Evolutionary conservation across 345 rosid species (phyloP), one percentile per base, ranked within the genome.

Genomic region (Citrus hindsii): DNA sequence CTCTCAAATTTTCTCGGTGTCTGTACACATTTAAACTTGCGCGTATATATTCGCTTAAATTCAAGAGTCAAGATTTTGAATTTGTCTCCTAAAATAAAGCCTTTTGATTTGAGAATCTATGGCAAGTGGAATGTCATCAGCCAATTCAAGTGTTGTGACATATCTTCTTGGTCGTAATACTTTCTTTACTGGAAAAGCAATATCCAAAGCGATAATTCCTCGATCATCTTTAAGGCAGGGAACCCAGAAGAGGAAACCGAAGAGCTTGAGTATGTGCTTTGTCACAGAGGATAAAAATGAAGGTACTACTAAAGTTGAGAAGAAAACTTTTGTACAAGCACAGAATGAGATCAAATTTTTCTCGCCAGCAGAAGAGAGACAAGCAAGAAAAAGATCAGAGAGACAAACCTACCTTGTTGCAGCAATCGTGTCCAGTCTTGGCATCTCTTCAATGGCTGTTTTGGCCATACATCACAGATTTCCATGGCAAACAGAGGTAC

Each of bases 401-500:
- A 83, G 90, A 82, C 64, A 42, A 9, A 79, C 90, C 37, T 89
- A 91, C 76, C 82, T 91, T 3, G 80, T 89, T 33, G 95, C 92
- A 2, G 95, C 95, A 0, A 71, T 85, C 58, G 82, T 87, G 93
- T 91, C 91, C 14, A 86, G 82, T 80, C 76, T 90, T 3, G 90
- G 93, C 66, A 87, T 88, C 62, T 84, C 91, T 74, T 89, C 91
- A 1, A 74, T 89, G 91, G 91, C 93, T 2, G 77, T 82, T 71
- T 30, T 83, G 83, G 79, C 92, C 71, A 87, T 90, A 83, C 88
- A 86, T 74, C 89, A 82, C 85, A 86, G 92, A 67, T 91, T 91
- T 82, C 84, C 87, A 16, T 88, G 90, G 91, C 94, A 84, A 80
- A 83, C 88, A 84, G 88, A 91, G 92, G 94, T 84, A 83, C 7